Evolutionary conservation across 2,329 filamentous ascomycete genomes (phyloP), one percentile per base, ranked within the genome.

Genomic region (Apiospora sp.): DNA sequence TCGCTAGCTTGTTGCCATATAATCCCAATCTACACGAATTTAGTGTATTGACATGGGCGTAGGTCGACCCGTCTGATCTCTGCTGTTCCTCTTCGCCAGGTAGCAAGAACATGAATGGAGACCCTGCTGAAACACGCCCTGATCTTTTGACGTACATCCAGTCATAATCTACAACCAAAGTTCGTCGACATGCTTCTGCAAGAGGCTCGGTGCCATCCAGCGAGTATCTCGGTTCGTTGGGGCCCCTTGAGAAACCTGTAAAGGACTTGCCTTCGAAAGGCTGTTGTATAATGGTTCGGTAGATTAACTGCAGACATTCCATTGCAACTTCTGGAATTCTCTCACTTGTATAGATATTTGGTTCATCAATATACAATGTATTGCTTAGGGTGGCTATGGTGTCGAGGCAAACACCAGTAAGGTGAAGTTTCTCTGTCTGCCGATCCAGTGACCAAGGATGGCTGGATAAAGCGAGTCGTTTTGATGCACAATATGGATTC

Each of bases 311-410:
- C n/a, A 68, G 8, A 24, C n/a, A 68, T 1, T 10, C 2, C 19
- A 27, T 24, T 5, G 44, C 44, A 44, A 1, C 2, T 0, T 5
- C 19, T 3, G 3, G 0, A 22, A 48, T 4, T 12, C 12, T 2
- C 14, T 27, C 41, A 6, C 6, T 1, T 0, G 6, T 5, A 1
- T 5, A 10, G 34, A 37, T 3, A 37, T 37, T 7, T 37, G 34
- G 7, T 1, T 5, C 7, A 5, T 12, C n/a, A 8, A 4, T 0
- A 10, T 14, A 1, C 0, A 19, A 16, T 2, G 1, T n/a, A n/a
- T n/a, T n/a, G 13, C 43, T 22, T 3, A 68, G 67, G 2, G 24
- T 48, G 13, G 24, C 48, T 22, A 68, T 68, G 2, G 24, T 34
- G 34, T 68, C 67, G 7, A 68, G 67, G 22, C 43, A 34, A 7